Base-by-base conservation (phyloP, 2,329 filamentous ascomycete genomes). In the Colletotrichum orbiculare region DNA sequence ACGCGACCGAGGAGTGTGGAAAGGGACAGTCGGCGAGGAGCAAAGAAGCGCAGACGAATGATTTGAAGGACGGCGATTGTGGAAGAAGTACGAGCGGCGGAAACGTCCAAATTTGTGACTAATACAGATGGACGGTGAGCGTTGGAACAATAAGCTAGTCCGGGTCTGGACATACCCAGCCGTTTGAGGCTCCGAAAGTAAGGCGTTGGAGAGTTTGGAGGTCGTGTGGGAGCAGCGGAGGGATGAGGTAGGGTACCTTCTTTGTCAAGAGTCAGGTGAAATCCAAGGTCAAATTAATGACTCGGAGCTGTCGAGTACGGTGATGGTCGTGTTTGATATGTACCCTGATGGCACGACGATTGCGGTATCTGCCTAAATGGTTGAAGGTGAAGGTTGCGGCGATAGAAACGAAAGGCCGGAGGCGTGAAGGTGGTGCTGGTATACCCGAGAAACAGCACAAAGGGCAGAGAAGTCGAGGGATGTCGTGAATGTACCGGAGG, bases 211-310 rank as follows among this genome's bases (percentile, higher is more conserved):
- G 43, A 43, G 58, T 66, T 58, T 54, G 45, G 25, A 34, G 48
- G 34, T 33, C 33, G 17, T 25, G 42, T 38, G 50, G 61, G 37
- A 54, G 25, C 17, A 63, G 25, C 4, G 25, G 25, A 25, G 25
- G 25, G 25, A 25, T 25, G 25, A 25, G 25, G 25, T 25, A 25
- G 38, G 25, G 56, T 66, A 63, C 64, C 64, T 66, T 64, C 54
- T 57, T 6, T 38, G 53, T 9, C 49, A 54, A 63, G 54, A 64
- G 52, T 64, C 63, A 58, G 60, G 56, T 42, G 46, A 65, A 42
- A 35, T 68, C 67, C 68, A 67, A 68, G 68, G 50, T 68, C 68
- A 69, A 69, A 45, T 54, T 65, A 69, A 69, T 69, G 68, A 68
- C 68, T 69, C 60, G 68, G 67, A 65, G 60, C 58, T 59, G n/a